These are phyloP conservation scores for Hymenoscyphus occultus DNA, from an alignment of 2,329 filamentous ascomycete species.

Conservation along the genomic window DNA sequence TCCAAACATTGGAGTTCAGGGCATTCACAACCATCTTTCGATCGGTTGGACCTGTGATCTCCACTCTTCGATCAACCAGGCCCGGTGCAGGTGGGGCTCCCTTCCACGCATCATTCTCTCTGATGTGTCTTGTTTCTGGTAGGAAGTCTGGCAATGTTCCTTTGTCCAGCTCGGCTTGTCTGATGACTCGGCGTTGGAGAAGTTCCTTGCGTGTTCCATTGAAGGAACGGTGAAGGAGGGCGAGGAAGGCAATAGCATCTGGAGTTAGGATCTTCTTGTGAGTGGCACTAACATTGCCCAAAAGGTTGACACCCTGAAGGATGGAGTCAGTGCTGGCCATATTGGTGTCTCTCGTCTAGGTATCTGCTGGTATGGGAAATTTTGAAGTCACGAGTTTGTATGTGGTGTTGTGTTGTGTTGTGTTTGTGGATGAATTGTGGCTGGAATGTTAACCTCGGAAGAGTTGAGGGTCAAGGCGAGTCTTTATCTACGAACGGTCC, in stretches of 20 bases:
- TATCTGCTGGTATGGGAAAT: background rate
- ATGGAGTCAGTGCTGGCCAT: constrained; percentile 74
- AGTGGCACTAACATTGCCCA: constrained; percentile 72
- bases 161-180: constrained; percentile 91
- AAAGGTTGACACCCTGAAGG: constrained; percentile 84
- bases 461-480: constrained; percentile 1
- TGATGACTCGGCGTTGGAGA: constrained; percentile 78
- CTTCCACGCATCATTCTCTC: constrained; percentile 91
- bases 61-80: constrained; percentile 86
- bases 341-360: constrained; percentile 13
- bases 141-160: constrained; percentile 90
- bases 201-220: constrained; percentile 84
- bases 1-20: constrained; percentile 93
- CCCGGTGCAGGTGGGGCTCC: constrained; percentile 89
- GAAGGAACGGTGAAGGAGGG: constrained; percentile 92
- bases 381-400: background rate
- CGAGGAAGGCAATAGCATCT: constrained; percentile 85
- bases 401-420: constrained; percentile 6
- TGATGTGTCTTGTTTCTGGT: constrained; percentile 91
- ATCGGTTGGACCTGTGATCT: constrained; percentile 96
- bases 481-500: constrained; percentile 22
- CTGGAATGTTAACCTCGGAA: constrained; percentile 12
- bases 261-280: constrained; percentile 90
- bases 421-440: constrained; percentile 5
- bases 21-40: constrained; percentile 99